Evolutionary conservation across 2,329 filamentous ascomycete genomes (phyloP).

Genomic region (Lachnellula arida): DNA sequence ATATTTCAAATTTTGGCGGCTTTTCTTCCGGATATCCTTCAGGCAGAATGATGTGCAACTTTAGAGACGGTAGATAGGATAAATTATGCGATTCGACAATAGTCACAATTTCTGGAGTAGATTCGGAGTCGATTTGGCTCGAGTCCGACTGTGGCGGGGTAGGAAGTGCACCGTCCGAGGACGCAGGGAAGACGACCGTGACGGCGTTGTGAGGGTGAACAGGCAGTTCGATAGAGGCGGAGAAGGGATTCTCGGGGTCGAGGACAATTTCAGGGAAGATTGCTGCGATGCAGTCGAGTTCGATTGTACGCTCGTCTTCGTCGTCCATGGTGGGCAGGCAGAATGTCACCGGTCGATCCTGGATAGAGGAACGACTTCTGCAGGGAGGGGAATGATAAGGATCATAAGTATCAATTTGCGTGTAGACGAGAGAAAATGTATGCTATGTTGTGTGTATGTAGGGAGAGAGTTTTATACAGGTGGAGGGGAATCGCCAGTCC

Average conservation of each 20-base stretch:
- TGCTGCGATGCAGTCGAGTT: constrained; percentile 56
- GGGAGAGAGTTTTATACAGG: not conserved
- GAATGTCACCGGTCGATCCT: constrained; percentile 24
- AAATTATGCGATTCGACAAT: constrained; percentile 27
- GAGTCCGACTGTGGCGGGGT: constrained; percentile 26
- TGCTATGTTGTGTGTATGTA: not conserved
- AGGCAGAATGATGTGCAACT: constrained; percentile 50
- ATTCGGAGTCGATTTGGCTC: constrained; percentile 13
- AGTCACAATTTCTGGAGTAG: constrained; percentile 8
- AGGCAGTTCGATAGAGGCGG: constrained; percentile 49
- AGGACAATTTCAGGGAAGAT: constrained; percentile 63
- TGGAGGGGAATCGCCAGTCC: constrained; percentile 11
- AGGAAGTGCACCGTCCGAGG: constrained; percentile 33
- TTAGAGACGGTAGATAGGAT: constrained; percentile 52
- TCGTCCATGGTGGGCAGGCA: constrained; percentile 52
- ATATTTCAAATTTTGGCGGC: constrained; percentile 48
- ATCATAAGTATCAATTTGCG: constrained; percentile 17
- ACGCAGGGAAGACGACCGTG: constrained; percentile 52
- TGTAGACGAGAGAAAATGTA: not conserved
- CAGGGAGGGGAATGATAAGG: constrained; percentile 2
- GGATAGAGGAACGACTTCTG: constrained; percentile 23
- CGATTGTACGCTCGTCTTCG: constrained; percentile 48
- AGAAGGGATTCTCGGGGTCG: constrained; percentile 41
- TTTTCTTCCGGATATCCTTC: constrained; percentile 51
- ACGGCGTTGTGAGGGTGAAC: constrained; percentile 51